These are phyloP conservation scores for Chlorociboria aeruginascens DNA, from an alignment of 495 filamentous ascomycete genomes.

Conservation along the genomic window DNA sequence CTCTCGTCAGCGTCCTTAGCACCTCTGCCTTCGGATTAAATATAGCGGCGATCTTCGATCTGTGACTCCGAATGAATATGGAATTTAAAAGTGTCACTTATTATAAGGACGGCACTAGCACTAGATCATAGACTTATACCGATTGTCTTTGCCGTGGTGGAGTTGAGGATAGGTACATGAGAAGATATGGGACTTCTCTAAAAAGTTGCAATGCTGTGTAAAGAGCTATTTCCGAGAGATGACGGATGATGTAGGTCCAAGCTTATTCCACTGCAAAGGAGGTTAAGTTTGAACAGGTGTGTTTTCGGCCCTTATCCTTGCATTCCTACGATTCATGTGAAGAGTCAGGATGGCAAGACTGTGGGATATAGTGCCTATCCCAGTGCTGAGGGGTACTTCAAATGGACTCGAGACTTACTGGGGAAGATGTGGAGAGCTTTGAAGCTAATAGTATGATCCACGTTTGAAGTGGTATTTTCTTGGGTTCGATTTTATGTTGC, in stretches of 20 bases:
- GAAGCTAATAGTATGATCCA: slow-evolving; percentile 1
- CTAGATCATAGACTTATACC: background rate
- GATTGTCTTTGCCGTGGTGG: slow-evolving; percentile 23
- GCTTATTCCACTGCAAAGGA: slow-evolving; percentile 42
- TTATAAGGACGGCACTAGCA: background rate
- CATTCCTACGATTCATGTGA: slow-evolving; percentile 34
- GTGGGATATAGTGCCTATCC: slow-evolving; percentile 22
- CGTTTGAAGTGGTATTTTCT: too few species aligned
- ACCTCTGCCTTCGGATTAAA: slow-evolving; percentile 26
- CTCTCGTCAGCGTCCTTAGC: slow-evolving; percentile 25
- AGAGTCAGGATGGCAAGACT: slow-evolving; percentile 39
- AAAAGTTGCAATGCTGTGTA: slow-evolving; percentile 24
- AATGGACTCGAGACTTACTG: slow-evolving; percentile 26
- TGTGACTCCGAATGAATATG: slow-evolving; percentile 29
- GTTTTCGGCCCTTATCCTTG: slow-evolving; percentile 40
- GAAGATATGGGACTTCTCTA: slow-evolving; percentile 32
- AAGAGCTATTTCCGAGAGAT: slow-evolving; percentile 26
- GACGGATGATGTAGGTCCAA: slow-evolving; percentile 22
- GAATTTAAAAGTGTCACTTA: too few species aligned
- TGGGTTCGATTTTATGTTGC: too few species aligned
- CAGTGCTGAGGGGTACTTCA: slow-evolving; percentile 33
- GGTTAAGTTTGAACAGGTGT: slow-evolving; percentile 54
- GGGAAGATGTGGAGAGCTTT: slow-evolving; percentile 29
- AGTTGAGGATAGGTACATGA: slow-evolving; percentile 27
- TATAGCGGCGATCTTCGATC: slow-evolving; percentile 31